Percentiles rank a stretch among this genome's conserved stretches.
These are phyloP conservation scores for Zoysia pacifica DNA, from an alignment of 176 grass and related monocot genomes.

Conservation along the genomic window DNA sequence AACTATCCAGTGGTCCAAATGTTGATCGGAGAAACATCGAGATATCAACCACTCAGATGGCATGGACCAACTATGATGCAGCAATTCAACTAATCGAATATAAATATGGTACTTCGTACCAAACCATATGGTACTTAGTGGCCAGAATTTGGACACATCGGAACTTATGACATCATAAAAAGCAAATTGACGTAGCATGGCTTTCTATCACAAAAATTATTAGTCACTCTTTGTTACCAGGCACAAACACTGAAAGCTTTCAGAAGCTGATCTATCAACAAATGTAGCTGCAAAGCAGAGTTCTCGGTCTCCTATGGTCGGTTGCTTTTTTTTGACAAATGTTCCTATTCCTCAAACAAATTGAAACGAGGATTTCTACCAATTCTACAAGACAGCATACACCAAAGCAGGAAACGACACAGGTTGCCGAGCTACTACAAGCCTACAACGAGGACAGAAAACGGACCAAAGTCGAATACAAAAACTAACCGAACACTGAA, in stretches of 20 bases:
- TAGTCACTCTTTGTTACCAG: background rate
- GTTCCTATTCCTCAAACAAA: too few species aligned
- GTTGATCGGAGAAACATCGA: slow-evolving; percentile 14
- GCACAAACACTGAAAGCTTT: background rate
- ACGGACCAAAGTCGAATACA: background rate
- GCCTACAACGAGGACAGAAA: background rate
- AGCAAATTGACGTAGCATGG: background rate
- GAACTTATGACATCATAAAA: background rate
- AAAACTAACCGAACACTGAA: background rate
- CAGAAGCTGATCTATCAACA: background rate
- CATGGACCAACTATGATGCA: slow-evolving; percentile 16
- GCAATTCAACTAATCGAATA: background rate
- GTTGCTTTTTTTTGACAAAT: too few species aligned
- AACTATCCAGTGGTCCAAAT: background rate
- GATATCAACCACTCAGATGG: background rate
- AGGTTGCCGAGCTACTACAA: background rate
- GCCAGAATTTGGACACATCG: slow-evolving; percentile 6
- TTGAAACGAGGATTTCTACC: background rate
- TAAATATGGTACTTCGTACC: background rate
- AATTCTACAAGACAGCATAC: background rate
- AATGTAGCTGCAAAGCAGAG: too few species aligned
- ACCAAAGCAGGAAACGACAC: slow-evolving; percentile 9
- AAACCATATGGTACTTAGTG: background rate
- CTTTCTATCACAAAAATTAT: background rate
- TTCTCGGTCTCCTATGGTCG: too few species aligned